Evolutionary conservation across 106 monocot genomes (phyloP).

Genomic region (Dendrobium catenatum): DNA sequence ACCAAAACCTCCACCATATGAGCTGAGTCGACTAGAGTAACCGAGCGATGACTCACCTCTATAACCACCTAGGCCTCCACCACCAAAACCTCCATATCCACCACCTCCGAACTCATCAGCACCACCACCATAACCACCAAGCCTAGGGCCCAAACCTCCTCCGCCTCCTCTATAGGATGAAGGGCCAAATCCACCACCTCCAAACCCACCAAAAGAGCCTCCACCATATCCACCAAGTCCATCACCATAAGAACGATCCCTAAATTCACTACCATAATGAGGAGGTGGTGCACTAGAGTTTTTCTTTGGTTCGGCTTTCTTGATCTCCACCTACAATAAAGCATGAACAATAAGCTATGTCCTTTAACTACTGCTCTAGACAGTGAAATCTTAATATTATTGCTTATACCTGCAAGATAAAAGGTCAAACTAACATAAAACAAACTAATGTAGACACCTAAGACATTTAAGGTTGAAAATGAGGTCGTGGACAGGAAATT

Average conservation of each 20-base stretch:
- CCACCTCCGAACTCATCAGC: conserved; percentile 47
- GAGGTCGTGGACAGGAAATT: too few species aligned
- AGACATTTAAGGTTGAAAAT: neutral
- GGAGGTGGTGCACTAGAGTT: conserved; percentile 34
- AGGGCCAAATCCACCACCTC: conserved; percentile 14
- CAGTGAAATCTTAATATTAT: neutral
- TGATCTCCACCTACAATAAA: conserved; percentile 98
- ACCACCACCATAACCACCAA: conserved; percentile 43
- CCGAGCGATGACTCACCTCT: conserved; percentile 56
- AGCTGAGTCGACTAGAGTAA: conserved; percentile 55
- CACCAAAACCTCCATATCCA: conserved; percentile 53
- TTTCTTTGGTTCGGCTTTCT: conserved; percentile 99
- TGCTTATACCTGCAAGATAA: conserved; percentile 3
- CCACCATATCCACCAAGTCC: conserved; percentile 40
- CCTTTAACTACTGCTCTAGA: conserved; percentile 11
- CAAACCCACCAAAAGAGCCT: conserved; percentile 40
- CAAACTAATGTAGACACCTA: neutral
- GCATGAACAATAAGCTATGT: conserved; percentile 50
- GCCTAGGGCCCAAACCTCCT: conserved; percentile 46
- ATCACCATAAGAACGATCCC: conserved; percentile 49
- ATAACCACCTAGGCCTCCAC: conserved; percentile 50
- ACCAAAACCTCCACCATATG: conserved; percentile 47
- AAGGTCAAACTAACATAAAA: neutral
- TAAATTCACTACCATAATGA: conserved; percentile 60
- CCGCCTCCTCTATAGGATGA: conserved; percentile 40